These are phyloP conservation scores for Phytophthora idaei DNA, from an alignment of 352 stramenopile species.

Conservation along the genomic window DNA sequence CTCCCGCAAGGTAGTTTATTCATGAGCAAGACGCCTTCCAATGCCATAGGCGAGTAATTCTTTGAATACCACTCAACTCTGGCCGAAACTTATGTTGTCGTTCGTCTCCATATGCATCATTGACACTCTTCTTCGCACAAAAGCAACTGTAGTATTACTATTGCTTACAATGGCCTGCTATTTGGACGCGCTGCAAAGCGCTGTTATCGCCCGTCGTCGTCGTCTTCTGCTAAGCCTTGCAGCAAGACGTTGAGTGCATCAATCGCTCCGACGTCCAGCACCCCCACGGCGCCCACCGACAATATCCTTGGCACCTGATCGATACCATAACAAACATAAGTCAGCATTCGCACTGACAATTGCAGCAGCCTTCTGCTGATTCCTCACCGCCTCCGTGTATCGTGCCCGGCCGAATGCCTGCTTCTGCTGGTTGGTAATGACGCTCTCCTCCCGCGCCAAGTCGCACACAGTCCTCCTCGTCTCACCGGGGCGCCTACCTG, in stretches of 20 bases:
- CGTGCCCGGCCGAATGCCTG: conserved; percentile 52
- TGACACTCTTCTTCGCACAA: neutral
- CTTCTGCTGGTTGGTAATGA: conserved; percentile 51
- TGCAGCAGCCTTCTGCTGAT: neutral
- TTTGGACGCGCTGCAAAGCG: conserved; percentile 37
- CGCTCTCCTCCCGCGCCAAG: conserved; percentile 48
- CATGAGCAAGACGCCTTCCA: conserved; percentile 58
- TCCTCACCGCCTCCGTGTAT: conserved; percentile 43
- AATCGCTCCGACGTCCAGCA: conserved; percentile 48
- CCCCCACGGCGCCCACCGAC: conserved; percentile 29
- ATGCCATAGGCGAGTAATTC: conserved; percentile 32
- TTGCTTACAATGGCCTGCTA: conserved; percentile 17
- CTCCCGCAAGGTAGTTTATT: conserved; percentile 50
- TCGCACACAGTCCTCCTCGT: conserved; percentile 26
- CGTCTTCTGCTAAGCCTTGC: conserved; percentile 53
- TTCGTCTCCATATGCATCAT: conserved; percentile 6
- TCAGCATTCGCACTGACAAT: conserved; percentile 6
- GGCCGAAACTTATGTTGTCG: conserved; percentile 1
- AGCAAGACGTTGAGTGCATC: conserved; percentile 48
- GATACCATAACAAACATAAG: conserved; percentile 1
- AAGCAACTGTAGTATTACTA: too few relatives aligned
- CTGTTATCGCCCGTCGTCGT: conserved; percentile 80
- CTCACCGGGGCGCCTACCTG: conserved; percentile 2
- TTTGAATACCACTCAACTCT: conserved; percentile 29
- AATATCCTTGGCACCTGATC: conserved; percentile 55